Conservation (phyloP, 2,329 filamentous ascomycete species). For the Monosporascus cannonballus region DNA sequence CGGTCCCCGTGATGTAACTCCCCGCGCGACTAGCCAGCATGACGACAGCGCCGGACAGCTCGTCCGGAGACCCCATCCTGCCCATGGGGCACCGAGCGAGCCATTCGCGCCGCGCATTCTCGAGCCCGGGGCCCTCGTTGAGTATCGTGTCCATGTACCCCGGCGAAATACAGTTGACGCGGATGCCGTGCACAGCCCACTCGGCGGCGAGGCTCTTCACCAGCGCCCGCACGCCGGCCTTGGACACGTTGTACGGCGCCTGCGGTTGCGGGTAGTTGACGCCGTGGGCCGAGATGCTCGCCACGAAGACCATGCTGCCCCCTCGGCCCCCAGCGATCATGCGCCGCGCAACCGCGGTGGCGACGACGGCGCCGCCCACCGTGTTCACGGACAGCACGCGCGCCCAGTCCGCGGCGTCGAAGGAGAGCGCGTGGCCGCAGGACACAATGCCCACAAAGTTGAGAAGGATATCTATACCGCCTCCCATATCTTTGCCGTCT, state of each 20-base stretch:
- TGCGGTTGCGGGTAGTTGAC: conserved; percentile 72
- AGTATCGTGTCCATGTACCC: conserved; percentile 75
- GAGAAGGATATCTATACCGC: conserved; percentile 46
- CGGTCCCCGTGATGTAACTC: conserved; percentile 62
- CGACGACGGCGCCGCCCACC: conserved; percentile 63
- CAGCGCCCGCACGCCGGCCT: conserved; percentile 59
- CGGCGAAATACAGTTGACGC: conserved; percentile 64
- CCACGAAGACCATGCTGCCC: conserved; percentile 60
- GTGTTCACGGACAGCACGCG: conserved; percentile 65
- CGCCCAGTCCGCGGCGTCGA: conserved; percentile 53
- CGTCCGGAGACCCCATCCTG: conserved; percentile 57
- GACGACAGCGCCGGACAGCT: conserved; percentile 57
- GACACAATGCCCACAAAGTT: conserved; percentile 66
- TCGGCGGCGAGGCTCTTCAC: conserved; percentile 64
- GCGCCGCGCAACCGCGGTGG: conserved; percentile 53
- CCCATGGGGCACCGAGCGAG: conserved; percentile 54
- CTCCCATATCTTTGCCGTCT: conserved; percentile 38
- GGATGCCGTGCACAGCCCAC: conserved; percentile 65
- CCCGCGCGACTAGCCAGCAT: conserved; percentile 55
- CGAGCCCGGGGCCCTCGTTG: conserved; percentile 58
- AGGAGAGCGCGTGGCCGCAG: conserved; percentile 54
- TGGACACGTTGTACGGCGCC: conserved; percentile 65
- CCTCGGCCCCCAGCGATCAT: conserved; percentile 45
- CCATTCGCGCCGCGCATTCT: conserved; percentile 49
- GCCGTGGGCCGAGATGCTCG: conserved; percentile 61